Evolutionary conservation across 1,284 basidiomycete genomes (phyloP), one percentile per base, ranked within the genome.

Genomic region (Golubevia pallescens): DNA sequence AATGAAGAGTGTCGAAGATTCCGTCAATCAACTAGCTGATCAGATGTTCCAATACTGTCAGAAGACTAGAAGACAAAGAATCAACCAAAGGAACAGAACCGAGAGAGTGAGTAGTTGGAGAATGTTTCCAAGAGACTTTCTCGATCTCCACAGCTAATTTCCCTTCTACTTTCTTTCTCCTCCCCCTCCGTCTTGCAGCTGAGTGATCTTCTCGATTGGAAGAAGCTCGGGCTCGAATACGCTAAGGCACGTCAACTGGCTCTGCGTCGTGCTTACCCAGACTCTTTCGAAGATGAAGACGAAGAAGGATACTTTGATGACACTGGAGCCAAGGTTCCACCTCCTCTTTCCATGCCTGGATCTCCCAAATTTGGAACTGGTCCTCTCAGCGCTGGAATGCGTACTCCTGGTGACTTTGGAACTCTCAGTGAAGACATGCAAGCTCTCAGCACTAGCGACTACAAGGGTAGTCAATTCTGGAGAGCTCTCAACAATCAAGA

Each of bases 61-160:
- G 78, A 97, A 97, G 89, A 93, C 94, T n/a, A 90, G 96, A 55
- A 90, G 96, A 65, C 96, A 98, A 87, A 90, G 96, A 62, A 98
- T 98, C 87, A 98, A 98, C 87, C 95, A 98, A 88, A 92, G 95
- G 57, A 99, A 98, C 88, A 91, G 96, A 62, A 96, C 97, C 66
- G 96, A 99, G 86, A 63, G 79, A 20, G 59, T 58, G 16, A 28
- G 16, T 19, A 4, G 21, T 7, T 6, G 16, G 6, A n/a, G 5
- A 34, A 14, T 20, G 23, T 3, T 38, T 28, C 14, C 38, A 1
- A 21, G 10, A 3, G 10, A 56, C 24, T 10, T 21, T 28, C 52
- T 51, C 57, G 28, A 42, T 4, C 3, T 58, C 6, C 4, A 3
- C 19, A 38, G 38, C 52, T n/a, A 53, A 34, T 5, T 1, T 20